Evolutionary conservation across 345 rosid genomes (phyloP).

Genomic region (Brassica rapa): DNA sequence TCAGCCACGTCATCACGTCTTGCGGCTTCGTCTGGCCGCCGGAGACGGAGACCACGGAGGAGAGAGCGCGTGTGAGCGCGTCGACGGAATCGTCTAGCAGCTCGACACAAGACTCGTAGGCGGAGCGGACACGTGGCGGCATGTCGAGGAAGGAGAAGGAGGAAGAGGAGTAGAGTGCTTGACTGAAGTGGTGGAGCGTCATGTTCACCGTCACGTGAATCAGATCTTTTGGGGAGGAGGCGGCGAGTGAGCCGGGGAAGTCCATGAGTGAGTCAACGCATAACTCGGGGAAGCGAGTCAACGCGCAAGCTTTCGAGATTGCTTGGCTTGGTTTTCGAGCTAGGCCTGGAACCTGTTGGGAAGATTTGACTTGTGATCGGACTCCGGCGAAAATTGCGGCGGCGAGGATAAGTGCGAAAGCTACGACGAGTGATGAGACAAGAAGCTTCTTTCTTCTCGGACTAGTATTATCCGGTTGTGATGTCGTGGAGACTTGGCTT

Average conservation of each 20-base stretch:
- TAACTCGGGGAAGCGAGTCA: constrained; percentile 62
- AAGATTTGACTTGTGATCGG: constrained; percentile 31
- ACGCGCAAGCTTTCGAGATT: constrained; percentile 64
- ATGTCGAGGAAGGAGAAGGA: constrained; percentile 56
- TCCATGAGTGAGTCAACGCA: constrained; percentile 70
- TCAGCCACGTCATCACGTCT: constrained; percentile 95
- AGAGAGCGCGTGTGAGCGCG: constrained; percentile 71
- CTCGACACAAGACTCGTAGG: constrained; percentile 88
- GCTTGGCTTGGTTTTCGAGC: constrained; percentile 72
- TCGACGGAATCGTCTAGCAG: constrained; percentile 82
- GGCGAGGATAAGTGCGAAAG: constrained; percentile 51
- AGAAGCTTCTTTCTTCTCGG: constrained; percentile 43
- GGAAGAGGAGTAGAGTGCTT: constrained; percentile 67
- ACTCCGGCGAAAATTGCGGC: constrained; percentile 61
- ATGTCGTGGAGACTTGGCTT: constrained; percentile 21
- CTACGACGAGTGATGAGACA: constrained; percentile 47
- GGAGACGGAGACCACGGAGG: constrained; percentile 44
- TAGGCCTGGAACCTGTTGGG: constrained; percentile 14
- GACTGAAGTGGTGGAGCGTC: constrained; percentile 81
- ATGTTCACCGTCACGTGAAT: constrained; percentile 93
- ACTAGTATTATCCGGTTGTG: neutral
- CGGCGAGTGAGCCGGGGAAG: constrained; percentile 65
- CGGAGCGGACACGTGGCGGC: constrained; percentile 66
- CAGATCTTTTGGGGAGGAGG: constrained; percentile 60
- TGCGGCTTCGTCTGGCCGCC: constrained; percentile 17